A percentile compares a stretch with the other conserved stretches of the same genome.
Conservation (phyloP, 495 filamentous ascomycete genomes). For the Hypoxylon fragiforme region DNA sequence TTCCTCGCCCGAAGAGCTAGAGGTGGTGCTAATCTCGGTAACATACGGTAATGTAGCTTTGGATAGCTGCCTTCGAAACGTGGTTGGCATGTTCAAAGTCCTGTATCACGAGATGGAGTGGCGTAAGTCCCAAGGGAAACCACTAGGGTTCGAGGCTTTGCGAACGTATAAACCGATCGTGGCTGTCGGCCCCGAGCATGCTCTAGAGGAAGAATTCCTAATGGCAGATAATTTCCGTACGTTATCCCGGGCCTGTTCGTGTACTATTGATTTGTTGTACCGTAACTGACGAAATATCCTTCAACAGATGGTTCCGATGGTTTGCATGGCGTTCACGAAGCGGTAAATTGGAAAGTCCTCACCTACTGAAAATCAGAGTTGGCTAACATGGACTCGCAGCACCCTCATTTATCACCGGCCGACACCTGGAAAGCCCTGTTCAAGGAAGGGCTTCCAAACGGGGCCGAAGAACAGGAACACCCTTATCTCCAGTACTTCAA, state of each 20-base stretch:
- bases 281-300: neutral
- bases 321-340: conserved; percentile 83
- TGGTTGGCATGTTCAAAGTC: conserved; percentile 87
- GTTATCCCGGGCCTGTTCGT: too few relatives aligned
- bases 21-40: conserved; percentile 85
- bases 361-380: neutral
- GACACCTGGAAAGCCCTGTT: conserved; percentile 89
- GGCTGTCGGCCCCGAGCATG: conserved; percentile 82
- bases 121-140: conserved; percentile 66
- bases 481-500: conserved; percentile 63
- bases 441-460: conserved; percentile 50
- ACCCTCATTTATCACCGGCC: conserved; percentile 80
- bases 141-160: conserved; percentile 70
- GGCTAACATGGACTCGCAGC: conserved; percentile 52
- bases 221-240: conserved; percentile 91
- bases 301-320: conserved; percentile 82
- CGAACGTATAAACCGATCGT: conserved; percentile 73
- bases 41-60: conserved; percentile 93
- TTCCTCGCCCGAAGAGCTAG: conserved; percentile 79
- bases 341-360: conserved; percentile 52
- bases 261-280: too few relatives aligned
- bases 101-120: conserved; percentile 88
- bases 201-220: conserved; percentile 79
- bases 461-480: conserved; percentile 44
- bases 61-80: conserved; percentile 85